These are phyloP conservation scores for Colletotrichum agaves DNA, from an alignment of 2,329 filamentous ascomycete species.

Conservation along the genomic window DNA sequence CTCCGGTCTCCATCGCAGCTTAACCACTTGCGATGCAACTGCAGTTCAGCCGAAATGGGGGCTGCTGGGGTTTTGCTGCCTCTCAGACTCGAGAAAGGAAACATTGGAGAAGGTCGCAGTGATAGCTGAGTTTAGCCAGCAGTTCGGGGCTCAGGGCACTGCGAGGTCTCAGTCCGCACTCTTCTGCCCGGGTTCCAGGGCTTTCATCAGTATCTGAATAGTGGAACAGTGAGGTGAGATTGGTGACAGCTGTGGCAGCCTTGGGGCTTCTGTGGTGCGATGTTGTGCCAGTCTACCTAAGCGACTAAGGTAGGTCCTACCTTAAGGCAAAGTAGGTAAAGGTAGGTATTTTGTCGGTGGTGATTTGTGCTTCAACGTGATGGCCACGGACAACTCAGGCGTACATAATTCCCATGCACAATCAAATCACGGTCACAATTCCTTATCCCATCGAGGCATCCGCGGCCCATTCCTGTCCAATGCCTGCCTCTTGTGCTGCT, in stretches of 20 bases:
- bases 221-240: not conserved
- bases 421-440: no score
- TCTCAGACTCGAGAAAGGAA: not conserved
- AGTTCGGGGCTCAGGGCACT: not conserved
- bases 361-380: no score
- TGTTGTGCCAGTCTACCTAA: no score
- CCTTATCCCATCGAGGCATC: not conserved
- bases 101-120: not conserved
- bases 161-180: not conserved
- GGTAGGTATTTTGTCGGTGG: no score
- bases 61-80: not conserved
- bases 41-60: conserved; percentile 1
- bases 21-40: conserved; percentile 20
- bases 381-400: no score
- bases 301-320: no score
- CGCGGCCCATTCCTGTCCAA: not conserved
- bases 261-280: no score
- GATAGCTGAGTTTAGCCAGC: conserved; percentile 2
- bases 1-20: conserved; percentile 21
- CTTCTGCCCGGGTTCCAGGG: no score
- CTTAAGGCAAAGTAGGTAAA: no score
- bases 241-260: not conserved
- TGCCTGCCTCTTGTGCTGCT: not conserved
- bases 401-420: no score
- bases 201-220: not conserved